These are phyloP conservation scores for Syzygium jambos DNA, from an alignment of 345 rosid species.

Conservation along the genomic window DNA sequence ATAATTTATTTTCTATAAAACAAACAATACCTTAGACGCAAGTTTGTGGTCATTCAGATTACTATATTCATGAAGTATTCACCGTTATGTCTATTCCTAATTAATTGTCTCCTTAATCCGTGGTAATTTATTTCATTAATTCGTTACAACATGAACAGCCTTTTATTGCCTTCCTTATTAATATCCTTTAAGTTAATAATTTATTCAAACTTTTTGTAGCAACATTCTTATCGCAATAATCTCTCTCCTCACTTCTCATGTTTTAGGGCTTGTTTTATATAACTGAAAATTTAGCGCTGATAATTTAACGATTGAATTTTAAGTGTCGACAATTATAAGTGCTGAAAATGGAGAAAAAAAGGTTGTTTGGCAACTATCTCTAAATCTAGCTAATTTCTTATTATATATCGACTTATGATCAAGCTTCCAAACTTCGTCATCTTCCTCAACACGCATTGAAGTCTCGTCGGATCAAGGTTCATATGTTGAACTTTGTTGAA, in stretches of 20 bases:
- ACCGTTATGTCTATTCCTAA: too few species aligned
- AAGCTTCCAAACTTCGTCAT: neutral
- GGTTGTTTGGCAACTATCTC: neutral
- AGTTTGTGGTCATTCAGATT: neutral
- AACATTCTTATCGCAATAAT: neutral
- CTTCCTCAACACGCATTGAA: neutral
- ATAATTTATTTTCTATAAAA: too few species aligned
- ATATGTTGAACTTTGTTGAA: neutral
- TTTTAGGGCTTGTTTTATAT: too few species aligned
- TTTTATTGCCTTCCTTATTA: too few species aligned
- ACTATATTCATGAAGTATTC: neutral
- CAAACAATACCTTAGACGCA: neutral
- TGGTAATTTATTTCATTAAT: too few species aligned
- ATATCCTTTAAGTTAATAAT: too few species aligned
- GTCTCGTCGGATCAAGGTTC: neutral
- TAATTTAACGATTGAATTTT: neutral
- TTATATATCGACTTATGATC: neutral
- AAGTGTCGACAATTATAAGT: neutral
- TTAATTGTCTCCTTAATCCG: too few species aligned
- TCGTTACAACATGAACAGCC: too few species aligned
- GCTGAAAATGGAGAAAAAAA: neutral
- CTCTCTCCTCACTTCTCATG: neutral
- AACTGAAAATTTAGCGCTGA: neutral
- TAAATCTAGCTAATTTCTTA: neutral
- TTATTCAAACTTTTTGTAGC: neutral